These are phyloP conservation scores for Panicum miliaceum DNA, from an alignment of 176 grass and related monocot genomes.

Conservation along the genomic window DNA sequence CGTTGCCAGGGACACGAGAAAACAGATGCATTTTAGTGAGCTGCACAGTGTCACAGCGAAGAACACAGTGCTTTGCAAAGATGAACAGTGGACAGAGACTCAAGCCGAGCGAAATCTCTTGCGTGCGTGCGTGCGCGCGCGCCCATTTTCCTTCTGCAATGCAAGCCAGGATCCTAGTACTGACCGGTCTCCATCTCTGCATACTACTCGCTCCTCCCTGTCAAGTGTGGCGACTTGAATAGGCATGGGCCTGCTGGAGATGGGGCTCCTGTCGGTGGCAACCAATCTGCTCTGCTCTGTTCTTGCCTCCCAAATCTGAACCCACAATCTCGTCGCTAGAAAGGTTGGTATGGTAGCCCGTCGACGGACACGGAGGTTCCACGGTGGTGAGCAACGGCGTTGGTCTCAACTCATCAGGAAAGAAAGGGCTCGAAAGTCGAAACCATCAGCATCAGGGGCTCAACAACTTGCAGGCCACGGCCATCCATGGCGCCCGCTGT, in stretches of 20 bases:
- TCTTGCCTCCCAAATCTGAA: background rate
- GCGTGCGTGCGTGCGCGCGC: background rate
- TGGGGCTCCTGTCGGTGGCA: background rate
- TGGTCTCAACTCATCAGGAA: background rate
- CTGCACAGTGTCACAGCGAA: background rate
- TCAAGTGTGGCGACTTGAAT: background rate
- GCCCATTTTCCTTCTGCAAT: background rate
- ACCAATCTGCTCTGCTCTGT: background rate
- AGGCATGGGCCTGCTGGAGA: background rate
- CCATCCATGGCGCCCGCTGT: background rate
- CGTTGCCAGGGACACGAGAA: background rate
- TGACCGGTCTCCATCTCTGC: background rate
- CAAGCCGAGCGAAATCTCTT: background rate
- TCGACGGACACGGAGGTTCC: too few relatives aligned
- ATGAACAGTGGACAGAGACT: background rate
- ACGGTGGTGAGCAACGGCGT: background rate
- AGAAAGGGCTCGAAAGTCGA: background rate
- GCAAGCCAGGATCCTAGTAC: background rate
- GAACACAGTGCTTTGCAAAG: background rate
- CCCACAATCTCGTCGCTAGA: background rate
- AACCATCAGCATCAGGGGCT: conserved; percentile 20
- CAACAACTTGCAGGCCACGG: background rate
- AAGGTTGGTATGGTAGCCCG: background rate
- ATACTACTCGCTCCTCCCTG: background rate
- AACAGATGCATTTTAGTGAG: background rate